Base-by-base conservation (phyloP, 1,139 yeast species). In the Pneumocystis canis region DNA sequence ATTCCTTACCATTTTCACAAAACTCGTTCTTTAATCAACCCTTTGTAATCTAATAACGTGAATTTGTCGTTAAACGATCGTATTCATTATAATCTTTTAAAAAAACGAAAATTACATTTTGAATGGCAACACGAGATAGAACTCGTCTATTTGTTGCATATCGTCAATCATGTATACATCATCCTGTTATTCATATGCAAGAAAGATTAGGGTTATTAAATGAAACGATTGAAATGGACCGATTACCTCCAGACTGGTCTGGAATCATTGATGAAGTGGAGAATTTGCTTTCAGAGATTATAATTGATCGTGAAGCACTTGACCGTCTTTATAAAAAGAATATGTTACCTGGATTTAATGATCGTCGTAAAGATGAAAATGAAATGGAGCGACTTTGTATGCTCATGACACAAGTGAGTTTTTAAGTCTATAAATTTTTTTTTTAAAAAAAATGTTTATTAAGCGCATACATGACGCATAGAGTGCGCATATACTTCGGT, bases 331-430 rank as follows among this genome's bases (percentile, higher is more conserved):
- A 94, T 72, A 85, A 87, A 72, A 86, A 85, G 73, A 86, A 90
- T 68, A 79, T 92, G 35, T 80, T 92, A 60, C 96, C 96, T 1
- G 92, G 92, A 56, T 87, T 89, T 70, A 84, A 81, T 67, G 97
- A 90, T 71, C 80, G 87, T 67, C 79, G 83, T 2, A 78, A 79
- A 30, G 84, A 83, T 67, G 81, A 79, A 65, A 58, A 62, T 3
- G 73, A 75, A 64, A 89, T 94, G 67, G 97, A 90, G 71, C 82
- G 82, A 63, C 73, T 88, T 68, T 89, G 92, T 64, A 84, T 82
- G 69, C 79, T 81, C 32, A 84, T 90, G 61, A 87, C 96, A 31
- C 58, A 62, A 56, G 65, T 61, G 37, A 9, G 63, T 25, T 7
- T 18, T 16, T 3, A 5, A 35, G 3, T 3, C 4, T 14, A n/a